Conservation (phyloP, 2,329 filamentous ascomycete species). For the Colletotrichum phormii region DNA sequence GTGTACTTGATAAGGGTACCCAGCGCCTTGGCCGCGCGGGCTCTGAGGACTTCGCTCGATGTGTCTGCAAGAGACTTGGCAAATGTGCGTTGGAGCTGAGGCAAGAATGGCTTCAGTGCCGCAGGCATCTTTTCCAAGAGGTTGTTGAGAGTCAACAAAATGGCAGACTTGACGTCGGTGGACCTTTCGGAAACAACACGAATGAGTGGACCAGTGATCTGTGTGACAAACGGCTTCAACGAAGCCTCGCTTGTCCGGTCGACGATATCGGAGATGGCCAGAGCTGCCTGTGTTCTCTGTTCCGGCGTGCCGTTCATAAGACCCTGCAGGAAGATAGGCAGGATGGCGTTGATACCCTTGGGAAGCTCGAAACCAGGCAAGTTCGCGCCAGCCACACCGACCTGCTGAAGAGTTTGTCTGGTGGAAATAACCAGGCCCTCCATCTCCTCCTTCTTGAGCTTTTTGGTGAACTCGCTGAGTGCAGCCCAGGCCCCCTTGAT, state of each 20-base stretch:
- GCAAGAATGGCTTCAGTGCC: constrained; percentile 95
- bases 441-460: constrained; percentile 97
- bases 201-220: constrained; percentile 97
- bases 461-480: constrained; percentile 87
- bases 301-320: constrained; percentile 96
- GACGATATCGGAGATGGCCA: constrained; percentile 95
- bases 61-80: constrained; percentile 95
- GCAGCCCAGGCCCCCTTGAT: constrained; percentile 92
- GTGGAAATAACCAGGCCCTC: constrained; percentile 90
- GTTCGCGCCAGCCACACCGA: constrained; percentile 87
- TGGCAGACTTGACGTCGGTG: constrained; percentile 94
- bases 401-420: constrained; percentile 84
- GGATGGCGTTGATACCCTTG: constrained; percentile 95
- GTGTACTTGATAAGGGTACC: constrained; percentile 97
- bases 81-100: constrained; percentile 96
- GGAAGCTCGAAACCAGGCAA: constrained; percentile 90
- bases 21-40: constrained; percentile 90
- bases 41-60: constrained; percentile 87
- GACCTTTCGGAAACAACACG: constrained; percentile 97
- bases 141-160: constrained; percentile 93
- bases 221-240: constrained; percentile 93
- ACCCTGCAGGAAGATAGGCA: constrained; percentile 97
- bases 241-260: constrained; percentile 90
- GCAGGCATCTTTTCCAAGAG: constrained; percentile 95
- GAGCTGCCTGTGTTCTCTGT: constrained; percentile 89